Evolutionary conservation across 768 basidiomycete species (phyloP).

Genomic region (Cystoderma amianthinum): DNA sequence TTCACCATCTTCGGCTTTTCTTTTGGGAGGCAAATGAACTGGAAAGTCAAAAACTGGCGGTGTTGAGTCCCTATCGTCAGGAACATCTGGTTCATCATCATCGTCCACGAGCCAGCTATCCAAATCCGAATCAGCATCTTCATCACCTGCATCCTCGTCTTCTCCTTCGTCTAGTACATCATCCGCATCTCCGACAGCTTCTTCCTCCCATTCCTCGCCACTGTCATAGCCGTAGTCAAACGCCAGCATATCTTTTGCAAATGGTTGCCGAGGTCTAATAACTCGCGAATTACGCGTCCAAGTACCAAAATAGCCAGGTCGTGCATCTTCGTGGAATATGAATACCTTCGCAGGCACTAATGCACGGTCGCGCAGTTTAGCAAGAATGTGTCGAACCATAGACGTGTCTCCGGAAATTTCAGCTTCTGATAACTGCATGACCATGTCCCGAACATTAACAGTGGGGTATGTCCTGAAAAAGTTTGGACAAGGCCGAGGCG

Average conservation of each 20-base stretch:
- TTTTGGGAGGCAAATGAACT: slow-evolving; percentile 35
- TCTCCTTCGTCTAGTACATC: slow-evolving; percentile 69
- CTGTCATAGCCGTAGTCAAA: slow-evolving; percentile 93
- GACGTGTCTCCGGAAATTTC: slow-evolving; percentile 68
- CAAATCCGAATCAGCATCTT: slow-evolving; percentile 66
- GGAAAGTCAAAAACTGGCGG: slow-evolving; percentile 12
- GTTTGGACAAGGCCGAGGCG: slow-evolving; percentile 8
- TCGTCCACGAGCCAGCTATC: slow-evolving; percentile 79
- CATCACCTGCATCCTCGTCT: slow-evolving; percentile 49
- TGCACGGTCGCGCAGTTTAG: slow-evolving; percentile 52
- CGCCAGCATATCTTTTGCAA: slow-evolving; percentile 66
- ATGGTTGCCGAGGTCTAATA: slow-evolving; percentile 80
- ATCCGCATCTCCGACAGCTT: slow-evolving; percentile 73
- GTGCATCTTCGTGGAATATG: slow-evolving; percentile 75
- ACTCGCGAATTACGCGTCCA: slow-evolving; percentile 79
- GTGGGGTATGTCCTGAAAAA: slow-evolving; percentile 26
- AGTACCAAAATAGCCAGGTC: slow-evolving; percentile 93
- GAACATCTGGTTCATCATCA: slow-evolving; percentile 46
- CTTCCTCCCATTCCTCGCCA: slow-evolving; percentile 94
- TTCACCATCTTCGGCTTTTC: slow-evolving; percentile 54
- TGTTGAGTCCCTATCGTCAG: slow-evolving; percentile 19
- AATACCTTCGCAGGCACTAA: slow-evolving; percentile 73
- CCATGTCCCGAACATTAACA: slow-evolving; percentile 35
- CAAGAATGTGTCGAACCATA: slow-evolving; percentile 58
- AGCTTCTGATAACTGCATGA: slow-evolving; percentile 67